phyloP scores from a whole-genome alignment of 352 stramenopile genomes.

The Phytophthora foliorum region DNA sequence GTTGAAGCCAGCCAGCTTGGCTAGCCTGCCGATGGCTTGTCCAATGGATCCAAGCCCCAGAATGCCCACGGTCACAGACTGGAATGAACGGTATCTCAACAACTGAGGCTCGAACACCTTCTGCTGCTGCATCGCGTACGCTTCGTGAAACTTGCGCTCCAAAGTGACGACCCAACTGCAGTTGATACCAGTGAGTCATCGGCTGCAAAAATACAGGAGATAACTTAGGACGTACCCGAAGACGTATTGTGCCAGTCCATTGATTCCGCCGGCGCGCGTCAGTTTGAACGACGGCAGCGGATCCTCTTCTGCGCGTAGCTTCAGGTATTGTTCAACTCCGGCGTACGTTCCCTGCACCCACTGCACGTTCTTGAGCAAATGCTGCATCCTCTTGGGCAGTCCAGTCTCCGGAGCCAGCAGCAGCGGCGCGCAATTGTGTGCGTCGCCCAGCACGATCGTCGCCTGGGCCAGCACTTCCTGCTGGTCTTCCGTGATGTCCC shows the following conservation, averaged over 20 bases:
- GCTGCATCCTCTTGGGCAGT: constrained; percentile 35
- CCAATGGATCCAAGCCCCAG: constrained; percentile 70
- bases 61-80: constrained; percentile 58
- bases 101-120: constrained; percentile 46
- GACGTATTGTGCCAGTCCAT: constrained; percentile 77
- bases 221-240: constrained; percentile 60
- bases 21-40: constrained; percentile 60
- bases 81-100: constrained; percentile 63
- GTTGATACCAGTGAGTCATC: no score
- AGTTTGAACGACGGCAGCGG: constrained; percentile 45
- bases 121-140: constrained; percentile 46
- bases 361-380: constrained; percentile 50
- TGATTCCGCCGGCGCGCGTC: constrained; percentile 68
- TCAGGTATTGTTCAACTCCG: constrained; percentile 63
- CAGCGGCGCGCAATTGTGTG: constrained; percentile 51
- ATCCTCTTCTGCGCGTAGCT: constrained; percentile 22
- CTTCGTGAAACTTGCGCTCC: constrained; percentile 72
- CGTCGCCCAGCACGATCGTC: constrained; percentile 60
- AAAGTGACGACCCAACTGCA: constrained; percentile 67
- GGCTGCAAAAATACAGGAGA: no score
- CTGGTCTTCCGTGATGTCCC: constrained; percentile 48
- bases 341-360: constrained; percentile 79
- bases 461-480: constrained; percentile 49
- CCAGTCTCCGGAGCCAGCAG: constrained; percentile 38
- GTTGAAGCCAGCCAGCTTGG: constrained; percentile 63